Evolutionary conservation across 768 basidiomycete species (phyloP), one percentile per base, ranked within the genome.

Genomic region (Auricularia sp.): DNA sequence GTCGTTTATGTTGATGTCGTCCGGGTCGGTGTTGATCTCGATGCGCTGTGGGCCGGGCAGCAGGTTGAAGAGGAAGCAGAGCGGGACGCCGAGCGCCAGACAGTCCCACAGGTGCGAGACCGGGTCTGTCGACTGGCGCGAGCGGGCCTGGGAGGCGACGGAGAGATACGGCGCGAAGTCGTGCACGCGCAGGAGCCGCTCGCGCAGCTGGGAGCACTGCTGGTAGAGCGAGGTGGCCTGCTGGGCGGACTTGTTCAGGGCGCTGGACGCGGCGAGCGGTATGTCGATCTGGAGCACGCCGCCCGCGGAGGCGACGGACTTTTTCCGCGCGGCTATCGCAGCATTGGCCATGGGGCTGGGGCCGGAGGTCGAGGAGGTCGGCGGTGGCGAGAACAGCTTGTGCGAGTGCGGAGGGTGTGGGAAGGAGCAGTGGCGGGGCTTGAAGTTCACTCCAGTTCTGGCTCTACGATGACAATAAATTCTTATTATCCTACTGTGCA

Each of bases 31-130:
- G 70, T 85, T 80, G 63, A 92, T 85, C 62, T 76, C 75, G 63
- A 79, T 80, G 44, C 4, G 63, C 59, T 59, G 71, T 37, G 74
- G 70, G 45, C 75, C 75, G 54, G 73, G 71, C 64, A 98, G 86
- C 74, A 90, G 86, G 77, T 99, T 96, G 81, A 92, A 96, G 70
- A 99, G 86, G 79, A 90, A 97, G 78, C 94, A 96, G 69, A 98
- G 89, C 56, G 94, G 88, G 61, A 92, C 87, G 65, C 97, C 97
- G 42, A 94, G 84, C 51, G 94, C 87, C 77, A 99, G 91, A 73
- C 91, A 87, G 72, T 93, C 91, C 88, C 95, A 96, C 62, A 98
- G 86, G 74, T 94, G 92, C 59, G 89, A 88, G 71, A 99, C 96
- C 44, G 94, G 92, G 78, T 98, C 94, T 54, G 88, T 89, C 39